phyloP scores from a whole-genome alignment of 768 basidiomycete genomes.

The Hericium erinaceus region DNA sequence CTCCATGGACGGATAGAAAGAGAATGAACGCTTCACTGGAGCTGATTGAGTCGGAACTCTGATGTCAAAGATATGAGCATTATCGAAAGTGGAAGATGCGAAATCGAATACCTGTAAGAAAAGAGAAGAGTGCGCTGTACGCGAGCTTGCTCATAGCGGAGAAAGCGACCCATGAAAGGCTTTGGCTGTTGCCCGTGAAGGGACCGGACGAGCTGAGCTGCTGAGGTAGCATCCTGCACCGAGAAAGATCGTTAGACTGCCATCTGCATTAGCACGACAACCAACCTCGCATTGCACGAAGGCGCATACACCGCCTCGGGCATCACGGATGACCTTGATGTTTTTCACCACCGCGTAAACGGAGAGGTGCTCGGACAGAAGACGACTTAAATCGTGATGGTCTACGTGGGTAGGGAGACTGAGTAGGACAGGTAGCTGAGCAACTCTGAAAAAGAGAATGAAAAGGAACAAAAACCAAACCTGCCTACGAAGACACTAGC shows the following conservation, averaged over 20 bases:
- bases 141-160: slow-evolving; percentile 73
- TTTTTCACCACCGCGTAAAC: slow-evolving; percentile 55
- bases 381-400: slow-evolving; percentile 46
- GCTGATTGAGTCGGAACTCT: slow-evolving; percentile 1
- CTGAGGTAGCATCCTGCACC: slow-evolving; percentile 46
- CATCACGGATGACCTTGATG: slow-evolving; percentile 65
- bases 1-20: not conserved
- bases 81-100: not conserved
- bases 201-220: slow-evolving; percentile 48
- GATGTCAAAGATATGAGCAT: not conserved
- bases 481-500: slow-evolving; percentile 83
- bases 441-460: slow-evolving; percentile 1
- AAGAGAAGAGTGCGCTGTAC: slow-evolving; percentile 66
- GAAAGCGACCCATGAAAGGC: slow-evolving; percentile 59
- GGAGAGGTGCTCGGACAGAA: slow-evolving; percentile 60
- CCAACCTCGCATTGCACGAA: slow-evolving; percentile 80
- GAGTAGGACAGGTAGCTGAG: not conserved
- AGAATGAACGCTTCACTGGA: not conserved
- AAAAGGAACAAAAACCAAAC: slow-evolving; percentile 26
- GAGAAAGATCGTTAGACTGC: too few species aligned
- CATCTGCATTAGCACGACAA: not conserved
- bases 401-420: slow-evolving; percentile 69
- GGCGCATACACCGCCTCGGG: slow-evolving; percentile 71
- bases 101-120: slow-evolving; percentile 47
- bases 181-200: slow-evolving; percentile 47